Percentiles rank a stretch among this genome's conserved stretches.
These are phyloP conservation scores for Diaporthe ampelina DNA, from an alignment of 2,329 filamentous ascomycete species.

Conservation along the genomic window DNA sequence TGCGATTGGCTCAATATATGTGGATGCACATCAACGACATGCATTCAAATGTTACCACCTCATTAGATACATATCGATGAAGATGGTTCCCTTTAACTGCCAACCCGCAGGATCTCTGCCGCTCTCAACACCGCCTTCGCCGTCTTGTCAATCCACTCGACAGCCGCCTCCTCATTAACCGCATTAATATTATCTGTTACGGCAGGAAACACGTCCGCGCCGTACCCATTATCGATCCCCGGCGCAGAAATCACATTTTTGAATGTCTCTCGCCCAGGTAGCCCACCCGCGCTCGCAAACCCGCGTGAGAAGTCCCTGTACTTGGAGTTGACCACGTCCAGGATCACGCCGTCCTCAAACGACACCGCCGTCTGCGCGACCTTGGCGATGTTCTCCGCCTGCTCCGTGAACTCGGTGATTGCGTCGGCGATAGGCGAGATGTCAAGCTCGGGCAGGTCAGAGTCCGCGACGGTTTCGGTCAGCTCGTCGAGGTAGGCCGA, in stretches of 20 bases:
- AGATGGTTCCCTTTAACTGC: not conserved
- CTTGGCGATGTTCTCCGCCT: constrained; percentile 9
- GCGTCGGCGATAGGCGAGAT: constrained; percentile 16
- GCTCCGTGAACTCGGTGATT: not conserved
- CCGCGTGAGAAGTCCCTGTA: constrained; percentile 11
- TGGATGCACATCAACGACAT: too few relatives aligned
- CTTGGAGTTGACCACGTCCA: constrained; percentile 18
- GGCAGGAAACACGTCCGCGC: constrained; percentile 10
- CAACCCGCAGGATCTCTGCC: not conserved
- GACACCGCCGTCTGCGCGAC: constrained; percentile 6
- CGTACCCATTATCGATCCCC: constrained; percentile 6
- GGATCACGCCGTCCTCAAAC: not conserved
- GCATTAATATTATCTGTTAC: constrained; percentile 13
- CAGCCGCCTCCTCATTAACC: not conserved
- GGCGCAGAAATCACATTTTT: constrained; percentile 22
- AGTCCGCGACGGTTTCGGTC: not conserved
- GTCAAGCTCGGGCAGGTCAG: not conserved
- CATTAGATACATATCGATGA: too few relatives aligned
- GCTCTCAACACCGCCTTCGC: constrained; percentile 18
- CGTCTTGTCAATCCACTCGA: constrained; percentile 3
- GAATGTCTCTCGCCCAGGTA: constrained; percentile 15
- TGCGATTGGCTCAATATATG: too few relatives aligned
- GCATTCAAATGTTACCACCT: too few relatives aligned
- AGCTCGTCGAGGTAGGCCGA: constrained; percentile 12
- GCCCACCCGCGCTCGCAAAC: constrained; percentile 3